These are phyloP conservation scores for Globisporangium takayamanum DNA, from an alignment of 352 stramenopile genomes.

Conservation along the genomic window DNA sequence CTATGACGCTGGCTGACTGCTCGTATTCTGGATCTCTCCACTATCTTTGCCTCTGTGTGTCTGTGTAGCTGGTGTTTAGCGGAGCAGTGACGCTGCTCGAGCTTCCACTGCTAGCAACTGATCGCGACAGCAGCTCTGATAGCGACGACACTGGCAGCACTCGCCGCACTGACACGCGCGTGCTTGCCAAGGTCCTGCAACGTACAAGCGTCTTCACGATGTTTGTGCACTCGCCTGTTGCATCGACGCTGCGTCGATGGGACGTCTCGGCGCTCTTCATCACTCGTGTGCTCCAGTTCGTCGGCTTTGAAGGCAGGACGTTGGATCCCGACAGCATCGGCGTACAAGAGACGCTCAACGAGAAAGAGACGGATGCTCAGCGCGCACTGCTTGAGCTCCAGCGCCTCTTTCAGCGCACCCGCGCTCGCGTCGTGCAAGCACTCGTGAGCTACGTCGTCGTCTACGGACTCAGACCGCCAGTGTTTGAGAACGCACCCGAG, in stretches of 20 bases:
- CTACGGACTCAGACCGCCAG: constrained; percentile 21
- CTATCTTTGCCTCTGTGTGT: background rate
- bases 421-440: constrained; percentile 18
- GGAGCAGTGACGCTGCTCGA: constrained; percentile 11
- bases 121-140: background rate
- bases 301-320: constrained; percentile 20
- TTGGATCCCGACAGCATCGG: constrained; percentile 1
- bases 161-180: background rate
- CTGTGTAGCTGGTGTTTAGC: constrained; percentile 31
- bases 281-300: constrained; percentile 29
- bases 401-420: constrained; percentile 4
- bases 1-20: background rate
- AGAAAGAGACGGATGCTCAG: background rate
- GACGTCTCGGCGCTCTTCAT: constrained; percentile 33
- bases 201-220: constrained; percentile 26
- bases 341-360: background rate
- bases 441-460: constrained; percentile 33
- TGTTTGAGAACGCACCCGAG: constrained; percentile 34
- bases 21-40: background rate
- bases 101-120: background rate
- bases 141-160: background rate
- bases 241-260: constrained; percentile 24
- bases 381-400: constrained; percentile 1
- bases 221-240: constrained; percentile 29
- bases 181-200: constrained; percentile 25